Conservation (phyloP, 73 alveolate species). For the Breviolum minutum region DNA sequence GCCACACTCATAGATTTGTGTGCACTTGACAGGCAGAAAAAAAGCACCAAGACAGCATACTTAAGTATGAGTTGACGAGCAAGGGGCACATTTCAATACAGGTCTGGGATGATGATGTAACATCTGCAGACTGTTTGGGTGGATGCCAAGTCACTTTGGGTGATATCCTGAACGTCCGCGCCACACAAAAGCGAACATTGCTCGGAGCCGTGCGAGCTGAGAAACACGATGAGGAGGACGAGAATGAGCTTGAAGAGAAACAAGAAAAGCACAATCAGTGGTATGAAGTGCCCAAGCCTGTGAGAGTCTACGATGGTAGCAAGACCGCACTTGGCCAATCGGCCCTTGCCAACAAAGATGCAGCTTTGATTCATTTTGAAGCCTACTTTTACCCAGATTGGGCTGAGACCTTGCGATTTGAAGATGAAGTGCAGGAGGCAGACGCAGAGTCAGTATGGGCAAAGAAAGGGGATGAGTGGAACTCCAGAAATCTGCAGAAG, state of each 20-base stretch:
- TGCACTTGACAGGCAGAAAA: conserved; percentile 36
- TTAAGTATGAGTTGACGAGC: conserved; percentile 64
- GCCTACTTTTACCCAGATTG: conserved; percentile 78
- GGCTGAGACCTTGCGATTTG: conserved; percentile 48
- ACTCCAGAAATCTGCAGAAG: conserved; percentile 27
- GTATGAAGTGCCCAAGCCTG: conserved; percentile 68
- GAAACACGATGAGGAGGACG: conserved; percentile 45
- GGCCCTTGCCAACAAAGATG: conserved; percentile 55
- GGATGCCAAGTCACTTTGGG: conserved; percentile 46
- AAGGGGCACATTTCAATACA: conserved; percentile 44
- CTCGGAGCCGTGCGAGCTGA: conserved; percentile 41
- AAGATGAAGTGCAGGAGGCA: conserved; percentile 59
- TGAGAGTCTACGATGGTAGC: conserved; percentile 71
- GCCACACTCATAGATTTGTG: not conserved
- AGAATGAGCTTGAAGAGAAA: conserved; percentile 50
- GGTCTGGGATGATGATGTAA: conserved; percentile 94
- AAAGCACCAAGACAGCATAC: conserved; percentile 53
- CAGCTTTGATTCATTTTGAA: conserved; percentile 62
- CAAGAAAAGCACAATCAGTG: conserved; percentile 58
- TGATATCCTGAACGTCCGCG: conserved; percentile 64
- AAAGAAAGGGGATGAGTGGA: conserved; percentile 61
- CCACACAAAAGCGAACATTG: conserved; percentile 39
- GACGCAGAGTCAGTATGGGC: conserved; percentile 54
- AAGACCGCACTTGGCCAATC: conserved; percentile 85
- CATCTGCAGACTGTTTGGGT: conserved; percentile 82